Conservation (phyloP, 169 alveolate genomes). For the Theileria orientalis region DNA sequence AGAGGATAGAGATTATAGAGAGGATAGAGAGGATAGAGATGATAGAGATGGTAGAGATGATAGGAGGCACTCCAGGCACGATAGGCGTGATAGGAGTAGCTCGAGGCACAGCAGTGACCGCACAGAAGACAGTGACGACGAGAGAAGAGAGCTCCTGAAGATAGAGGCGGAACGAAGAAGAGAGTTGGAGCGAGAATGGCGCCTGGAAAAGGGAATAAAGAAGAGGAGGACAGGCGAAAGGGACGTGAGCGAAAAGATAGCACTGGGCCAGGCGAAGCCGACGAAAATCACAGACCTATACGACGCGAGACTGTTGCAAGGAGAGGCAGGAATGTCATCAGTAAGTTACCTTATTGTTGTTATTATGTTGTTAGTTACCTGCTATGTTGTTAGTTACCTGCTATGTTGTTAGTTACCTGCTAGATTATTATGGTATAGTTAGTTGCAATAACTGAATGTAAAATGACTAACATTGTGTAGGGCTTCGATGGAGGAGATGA, state of each 20-base stretch:
- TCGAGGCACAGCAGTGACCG: too few species aligned
- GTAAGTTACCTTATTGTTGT: constrained; percentile 16
- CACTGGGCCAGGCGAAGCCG: constrained; percentile 90
- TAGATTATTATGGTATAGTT: neutral
- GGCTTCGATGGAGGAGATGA: constrained; percentile 85
- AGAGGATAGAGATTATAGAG: too few species aligned
- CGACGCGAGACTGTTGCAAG: constrained; percentile 87
- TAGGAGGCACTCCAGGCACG: too few species aligned
- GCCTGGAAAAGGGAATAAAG: constrained; percentile 81
- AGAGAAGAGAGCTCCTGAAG: constrained; percentile 33
- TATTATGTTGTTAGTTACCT: neutral
- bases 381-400: neutral
- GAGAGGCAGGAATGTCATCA: constrained; percentile 85
- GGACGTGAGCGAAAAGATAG: constrained; percentile 91
- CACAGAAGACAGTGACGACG: constrained; percentile 23
- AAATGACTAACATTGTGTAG: constrained; percentile 17
- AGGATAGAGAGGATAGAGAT: too few species aligned
- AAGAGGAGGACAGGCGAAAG: constrained; percentile 87
- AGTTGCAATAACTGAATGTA: too few species aligned
- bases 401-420: neutral
- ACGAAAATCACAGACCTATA: constrained; percentile 74
- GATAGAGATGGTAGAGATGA: too few species aligned
- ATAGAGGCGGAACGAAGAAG: constrained; percentile 75
- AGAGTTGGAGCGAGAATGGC: constrained; percentile 81
- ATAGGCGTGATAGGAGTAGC: too few species aligned